phyloP scores from a whole-genome alignment of 2,329 filamentous ascomycete genomes.

The Chrysosporium queenslandicum region DNA sequence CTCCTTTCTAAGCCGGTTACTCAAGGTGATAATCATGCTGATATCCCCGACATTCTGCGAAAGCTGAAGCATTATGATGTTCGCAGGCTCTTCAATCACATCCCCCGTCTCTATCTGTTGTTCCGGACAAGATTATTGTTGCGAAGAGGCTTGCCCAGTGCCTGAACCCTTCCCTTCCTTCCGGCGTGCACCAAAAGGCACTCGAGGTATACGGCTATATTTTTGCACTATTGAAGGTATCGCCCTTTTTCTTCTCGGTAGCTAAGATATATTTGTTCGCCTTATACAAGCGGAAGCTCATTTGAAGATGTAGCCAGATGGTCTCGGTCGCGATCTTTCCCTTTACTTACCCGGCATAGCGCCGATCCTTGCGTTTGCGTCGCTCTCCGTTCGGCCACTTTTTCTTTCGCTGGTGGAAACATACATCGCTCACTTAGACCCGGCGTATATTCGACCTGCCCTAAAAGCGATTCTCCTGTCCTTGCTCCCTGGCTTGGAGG shows the following conservation, averaged over 20 bases:
- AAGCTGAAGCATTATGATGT: slow-evolving; percentile 2
- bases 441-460: slow-evolving; percentile 65
- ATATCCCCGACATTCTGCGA: background rate
- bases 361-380: slow-evolving; percentile 85
- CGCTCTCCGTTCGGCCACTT: slow-evolving; percentile 74
- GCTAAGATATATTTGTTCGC: background rate
- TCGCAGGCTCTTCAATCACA: slow-evolving; percentile 75
- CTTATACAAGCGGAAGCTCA: background rate
- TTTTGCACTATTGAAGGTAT: slow-evolving; percentile 70
- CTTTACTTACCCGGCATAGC: slow-evolving; percentile 85
- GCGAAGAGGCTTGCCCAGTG: slow-evolving; percentile 92
- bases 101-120: slow-evolving; percentile 56
- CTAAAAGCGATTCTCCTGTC: slow-evolving; percentile 83
- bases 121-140: slow-evolving; percentile 73
- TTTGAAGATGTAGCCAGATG: slow-evolving; percentile 45
- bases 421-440: slow-evolving; percentile 63
- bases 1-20: slow-evolving; percentile 79
- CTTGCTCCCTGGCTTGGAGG: slow-evolving; percentile 83
- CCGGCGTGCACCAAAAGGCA: slow-evolving; percentile 93
- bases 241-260: too few relatives aligned
- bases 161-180: slow-evolving; percentile 82
- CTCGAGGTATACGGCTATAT: slow-evolving; percentile 88
- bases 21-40: slow-evolving; percentile 56
- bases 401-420: slow-evolving; percentile 77
- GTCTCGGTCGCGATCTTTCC: slow-evolving; percentile 68